These are phyloP conservation scores for Steccherinum ochraceum DNA, from an alignment of 768 basidiomycete species.

Conservation along the genomic window DNA sequence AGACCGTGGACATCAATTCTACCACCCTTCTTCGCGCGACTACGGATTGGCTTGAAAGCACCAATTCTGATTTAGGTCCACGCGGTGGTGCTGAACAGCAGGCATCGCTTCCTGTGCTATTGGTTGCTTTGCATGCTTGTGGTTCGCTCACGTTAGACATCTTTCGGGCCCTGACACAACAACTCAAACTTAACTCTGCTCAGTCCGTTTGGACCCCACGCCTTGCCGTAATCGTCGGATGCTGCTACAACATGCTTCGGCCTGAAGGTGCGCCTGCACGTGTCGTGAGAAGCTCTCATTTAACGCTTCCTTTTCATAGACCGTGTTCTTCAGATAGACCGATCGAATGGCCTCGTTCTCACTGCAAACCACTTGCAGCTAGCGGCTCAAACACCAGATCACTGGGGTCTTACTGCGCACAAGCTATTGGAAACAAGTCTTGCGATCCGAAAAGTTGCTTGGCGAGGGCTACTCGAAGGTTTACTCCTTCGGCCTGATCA, in stretches of 20 bases:
- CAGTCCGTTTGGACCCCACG: slow-evolving; percentile 39
- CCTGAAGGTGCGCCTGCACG: slow-evolving; percentile 34
- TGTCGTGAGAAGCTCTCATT: background rate
- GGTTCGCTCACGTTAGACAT: slow-evolving; percentile 68
- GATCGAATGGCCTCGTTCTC: slow-evolving; percentile 24
- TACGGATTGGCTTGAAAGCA: slow-evolving; percentile 1
- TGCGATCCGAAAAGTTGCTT: slow-evolving; percentile 62
- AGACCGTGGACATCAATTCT: slow-evolving; percentile 48
- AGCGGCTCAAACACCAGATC: slow-evolving; percentile 62
- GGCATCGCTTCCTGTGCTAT: slow-evolving; percentile 37
- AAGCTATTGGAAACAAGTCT: slow-evolving; percentile 34
- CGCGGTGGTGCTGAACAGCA: too few relatives aligned
- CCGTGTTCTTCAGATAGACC: slow-evolving; percentile 53
- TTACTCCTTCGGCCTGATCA: slow-evolving; percentile 13
- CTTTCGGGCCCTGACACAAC: slow-evolving; percentile 52
- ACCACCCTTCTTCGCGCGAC: slow-evolving; percentile 5
- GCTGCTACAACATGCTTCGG: slow-evolving; percentile 72
- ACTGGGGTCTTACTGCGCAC: slow-evolving; percentile 43
- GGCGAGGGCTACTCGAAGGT: slow-evolving; percentile 55
- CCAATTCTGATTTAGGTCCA: too few relatives aligned
- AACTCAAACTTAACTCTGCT: too few relatives aligned
- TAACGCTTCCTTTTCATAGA: background rate
- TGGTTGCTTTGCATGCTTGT: slow-evolving; percentile 72
- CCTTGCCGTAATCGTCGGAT: slow-evolving; percentile 60
- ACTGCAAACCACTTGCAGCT: slow-evolving; percentile 56